phyloP scores from a whole-genome alignment of 2,329 filamentous ascomycete genomes.

The Shiraia bambusicola region DNA sequence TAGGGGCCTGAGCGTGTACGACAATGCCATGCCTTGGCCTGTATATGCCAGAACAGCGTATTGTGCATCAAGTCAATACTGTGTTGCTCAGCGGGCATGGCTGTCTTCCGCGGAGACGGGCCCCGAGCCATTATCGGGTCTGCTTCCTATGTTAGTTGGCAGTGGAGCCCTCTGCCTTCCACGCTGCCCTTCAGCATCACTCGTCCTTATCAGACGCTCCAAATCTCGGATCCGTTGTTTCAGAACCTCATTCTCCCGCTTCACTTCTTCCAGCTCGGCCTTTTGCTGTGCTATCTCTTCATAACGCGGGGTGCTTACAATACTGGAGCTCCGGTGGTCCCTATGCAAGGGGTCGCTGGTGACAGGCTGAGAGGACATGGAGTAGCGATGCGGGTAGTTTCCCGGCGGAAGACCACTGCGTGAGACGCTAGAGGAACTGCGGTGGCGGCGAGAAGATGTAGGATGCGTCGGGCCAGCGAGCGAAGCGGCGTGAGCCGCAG shows the following conservation, averaged over 20 bases:
- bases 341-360: conserved; percentile 23
- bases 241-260: conserved; percentile 52
- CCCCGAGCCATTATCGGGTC: conserved; percentile 5
- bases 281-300: conserved; percentile 49
- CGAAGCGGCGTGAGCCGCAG: conserved; percentile 45
- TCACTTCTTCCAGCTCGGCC: conserved; percentile 52
- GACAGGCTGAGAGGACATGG: conserved; percentile 34
- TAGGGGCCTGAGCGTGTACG: conserved; percentile 1
- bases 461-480: conserved; percentile 54
- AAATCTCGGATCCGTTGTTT: conserved; percentile 51
- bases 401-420: conserved; percentile 28
- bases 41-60: conserved; percentile 9
- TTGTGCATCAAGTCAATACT: conserved; percentile 3
- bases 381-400: conserved; percentile 34
- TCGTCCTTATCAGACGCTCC: conserved; percentile 43
- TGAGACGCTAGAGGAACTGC: conserved; percentile 58
- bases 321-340: conserved; percentile 33
- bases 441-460: conserved; percentile 57
- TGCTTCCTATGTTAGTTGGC: conserved; percentile 7
- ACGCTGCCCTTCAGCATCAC: conserved; percentile 30
- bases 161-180: conserved; percentile 33
- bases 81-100: conserved; percentile 8
- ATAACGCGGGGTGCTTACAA: conserved; percentile 43
- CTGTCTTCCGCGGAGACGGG: conserved; percentile 6
- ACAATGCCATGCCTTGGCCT: conserved; percentile 12